phyloP scores from a whole-genome alignment of 768 basidiomycete genomes.

The Clitopilus passeckerianus region DNA sequence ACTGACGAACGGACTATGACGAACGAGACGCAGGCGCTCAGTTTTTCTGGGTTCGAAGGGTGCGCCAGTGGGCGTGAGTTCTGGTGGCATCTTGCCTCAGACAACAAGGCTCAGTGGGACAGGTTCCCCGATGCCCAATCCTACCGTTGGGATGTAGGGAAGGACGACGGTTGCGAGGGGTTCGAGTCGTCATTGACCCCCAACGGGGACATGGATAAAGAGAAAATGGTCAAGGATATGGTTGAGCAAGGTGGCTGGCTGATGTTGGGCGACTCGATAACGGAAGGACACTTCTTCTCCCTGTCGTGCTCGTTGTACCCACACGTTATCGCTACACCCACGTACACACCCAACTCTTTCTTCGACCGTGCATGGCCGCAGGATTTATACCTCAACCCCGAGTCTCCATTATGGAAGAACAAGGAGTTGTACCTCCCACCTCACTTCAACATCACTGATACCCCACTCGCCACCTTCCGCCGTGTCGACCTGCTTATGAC shows the following conservation, averaged over 20 bases:
- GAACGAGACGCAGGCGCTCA: slow-evolving; percentile 35
- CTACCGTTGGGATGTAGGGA: slow-evolving; percentile 49
- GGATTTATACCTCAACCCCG: slow-evolving; percentile 53
- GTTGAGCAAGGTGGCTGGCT: slow-evolving; percentile 72
- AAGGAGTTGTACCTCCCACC: slow-evolving; percentile 30
- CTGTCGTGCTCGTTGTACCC: slow-evolving; percentile 63
- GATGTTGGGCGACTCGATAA: slow-evolving; percentile 63
- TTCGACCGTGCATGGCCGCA: slow-evolving; percentile 68
- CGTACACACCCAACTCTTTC: slow-evolving; percentile 46
- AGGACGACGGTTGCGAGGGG: slow-evolving; percentile 29
- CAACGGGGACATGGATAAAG: slow-evolving; percentile 26
- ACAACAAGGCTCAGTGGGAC: slow-evolving; percentile 40
- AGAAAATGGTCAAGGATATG: slow-evolving; percentile 46
- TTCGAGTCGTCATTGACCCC: slow-evolving; percentile 14
- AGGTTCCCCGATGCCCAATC: slow-evolving; percentile 49
- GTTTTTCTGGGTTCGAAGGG: slow-evolving; percentile 52
- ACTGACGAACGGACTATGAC: slow-evolving; percentile 30
- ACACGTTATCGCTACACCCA: slow-evolving; percentile 61
- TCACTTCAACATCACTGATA: slow-evolving; percentile 48
- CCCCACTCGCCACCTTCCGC: slow-evolving; percentile 63
- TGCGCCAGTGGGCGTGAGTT: slow-evolving; percentile 62
- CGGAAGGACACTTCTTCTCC: slow-evolving; percentile 73
- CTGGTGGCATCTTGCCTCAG: slow-evolving; percentile 58
- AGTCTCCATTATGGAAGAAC: slow-evolving; percentile 35
- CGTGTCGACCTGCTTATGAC: slow-evolving; percentile 57